Conservation (phyloP, 441 rosid species). For the Syzygium syzygioides region DNA sequence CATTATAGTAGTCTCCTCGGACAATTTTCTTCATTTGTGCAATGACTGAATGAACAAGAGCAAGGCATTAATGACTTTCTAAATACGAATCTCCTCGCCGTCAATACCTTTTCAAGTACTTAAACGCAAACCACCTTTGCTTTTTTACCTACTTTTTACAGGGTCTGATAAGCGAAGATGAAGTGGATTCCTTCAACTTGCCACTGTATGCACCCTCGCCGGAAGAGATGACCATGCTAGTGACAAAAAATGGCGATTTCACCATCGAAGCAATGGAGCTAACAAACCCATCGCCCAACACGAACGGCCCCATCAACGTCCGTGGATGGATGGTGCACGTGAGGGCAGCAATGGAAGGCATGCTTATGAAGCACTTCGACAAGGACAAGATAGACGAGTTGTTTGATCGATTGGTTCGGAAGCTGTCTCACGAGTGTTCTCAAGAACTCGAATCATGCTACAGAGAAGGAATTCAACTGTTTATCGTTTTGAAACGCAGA, state of each 20-base stretch:
- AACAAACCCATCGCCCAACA: neutral
- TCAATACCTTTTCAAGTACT: neutral
- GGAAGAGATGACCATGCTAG: neutral
- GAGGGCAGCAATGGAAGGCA: constrained; percentile 1
- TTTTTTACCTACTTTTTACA: neutral
- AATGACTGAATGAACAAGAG: neutral
- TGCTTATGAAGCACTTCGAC: neutral
- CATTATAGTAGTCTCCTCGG: neutral
- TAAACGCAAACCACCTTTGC: neutral
- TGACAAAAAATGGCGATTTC: neutral
- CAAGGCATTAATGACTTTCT: neutral
- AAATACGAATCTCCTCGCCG: neutral
- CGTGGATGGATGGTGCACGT: neutral
- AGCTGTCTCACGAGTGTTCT: neutral
- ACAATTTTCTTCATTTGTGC: neutral
- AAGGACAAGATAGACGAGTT: neutral
- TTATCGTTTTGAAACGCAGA: constrained; percentile 23
- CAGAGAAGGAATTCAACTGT: constrained; percentile 11
- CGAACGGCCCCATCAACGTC: neutral
- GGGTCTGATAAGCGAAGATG: neutral
- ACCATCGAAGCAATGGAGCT: neutral
- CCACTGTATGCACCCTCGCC: neutral
- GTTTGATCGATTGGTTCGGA: neutral
- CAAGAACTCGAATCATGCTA: neutral
- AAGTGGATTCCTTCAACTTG: neutral